phyloP scores from a whole-genome alignment of 192 early-diverging fungal genomes.

The Dimargaris xerosporica region DNA sequence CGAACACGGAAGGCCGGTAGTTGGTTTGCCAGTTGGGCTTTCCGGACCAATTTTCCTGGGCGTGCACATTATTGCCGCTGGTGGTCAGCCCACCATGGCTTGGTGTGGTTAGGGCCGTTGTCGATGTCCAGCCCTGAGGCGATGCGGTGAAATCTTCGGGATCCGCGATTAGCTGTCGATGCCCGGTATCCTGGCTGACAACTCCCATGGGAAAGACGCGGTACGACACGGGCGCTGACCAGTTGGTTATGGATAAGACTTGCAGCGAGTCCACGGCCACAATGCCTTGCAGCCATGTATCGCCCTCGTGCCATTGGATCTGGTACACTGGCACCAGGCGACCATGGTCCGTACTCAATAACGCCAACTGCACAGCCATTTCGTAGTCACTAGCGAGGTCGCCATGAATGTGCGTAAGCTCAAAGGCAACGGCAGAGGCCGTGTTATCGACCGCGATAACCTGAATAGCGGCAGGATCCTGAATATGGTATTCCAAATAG shows the following conservation, averaged over 20 bases:
- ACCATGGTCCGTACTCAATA: constrained; percentile 23
- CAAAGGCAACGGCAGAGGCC: background rate
- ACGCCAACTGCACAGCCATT: background rate
- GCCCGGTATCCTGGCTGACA: constrained; percentile 55
- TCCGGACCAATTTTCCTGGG: constrained; percentile 69
- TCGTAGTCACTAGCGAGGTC: background rate
- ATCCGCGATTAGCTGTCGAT: constrained; percentile 33
- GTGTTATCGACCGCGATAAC: background rate
- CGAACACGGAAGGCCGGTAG: constrained; percentile 47
- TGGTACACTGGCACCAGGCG: constrained; percentile 61
- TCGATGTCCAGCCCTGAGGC: constrained; percentile 45
- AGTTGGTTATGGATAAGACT: constrained; percentile 61
- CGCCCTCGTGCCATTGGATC: constrained; percentile 54
- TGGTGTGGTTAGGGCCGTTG: constrained; percentile 32
- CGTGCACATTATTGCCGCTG: constrained; percentile 84
- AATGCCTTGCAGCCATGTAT: constrained; percentile 66
- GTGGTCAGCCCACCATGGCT: constrained; percentile 44
- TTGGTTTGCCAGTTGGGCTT: constrained; percentile 56
- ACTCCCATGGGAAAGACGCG: constrained; percentile 69
- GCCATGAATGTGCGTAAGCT: background rate
- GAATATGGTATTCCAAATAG: background rate
- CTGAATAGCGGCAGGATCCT: background rate
- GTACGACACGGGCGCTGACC: constrained; percentile 64
- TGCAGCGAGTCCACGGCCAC: constrained; percentile 40
- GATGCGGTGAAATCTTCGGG: constrained; percentile 40